These are phyloP conservation scores for Meira nashicola DNA, from an alignment of 1,284 basidiomycete genomes.

Conservation along the genomic window DNA sequence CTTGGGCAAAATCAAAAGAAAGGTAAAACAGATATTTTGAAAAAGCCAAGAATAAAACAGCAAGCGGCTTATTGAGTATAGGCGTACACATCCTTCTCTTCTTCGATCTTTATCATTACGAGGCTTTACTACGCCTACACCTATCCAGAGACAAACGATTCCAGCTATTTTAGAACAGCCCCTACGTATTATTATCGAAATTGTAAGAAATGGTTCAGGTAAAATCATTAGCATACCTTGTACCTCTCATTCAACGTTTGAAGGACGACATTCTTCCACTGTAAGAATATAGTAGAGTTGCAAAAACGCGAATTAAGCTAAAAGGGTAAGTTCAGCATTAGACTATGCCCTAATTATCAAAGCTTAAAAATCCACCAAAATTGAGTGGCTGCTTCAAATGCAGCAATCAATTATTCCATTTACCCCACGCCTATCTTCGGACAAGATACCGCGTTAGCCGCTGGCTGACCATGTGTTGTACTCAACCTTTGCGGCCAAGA, in stretches of 20 bases:
- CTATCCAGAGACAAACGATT: constrained; percentile 87
- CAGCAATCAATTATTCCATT: too few relatives aligned
- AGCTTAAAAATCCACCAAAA: too few relatives aligned
- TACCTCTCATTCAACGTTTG: constrained; percentile 83
- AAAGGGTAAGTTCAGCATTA: too few relatives aligned
- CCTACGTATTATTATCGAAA: constrained; percentile 89
- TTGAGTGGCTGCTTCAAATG: too few relatives aligned
- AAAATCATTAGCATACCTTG: constrained; percentile 95
- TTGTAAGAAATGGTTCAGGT: constrained; percentile 96
- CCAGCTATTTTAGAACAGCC: constrained; percentile 78
- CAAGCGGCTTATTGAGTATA: constrained; percentile 36
- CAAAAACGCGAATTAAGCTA: too few relatives aligned
- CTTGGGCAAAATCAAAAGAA: constrained; percentile 48
- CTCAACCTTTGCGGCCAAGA: too few relatives aligned
- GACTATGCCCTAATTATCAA: too few relatives aligned
- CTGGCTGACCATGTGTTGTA: too few relatives aligned
- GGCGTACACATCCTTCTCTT: constrained; percentile 67
- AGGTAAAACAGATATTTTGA: constrained; percentile 42
- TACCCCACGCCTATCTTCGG: too few relatives aligned
- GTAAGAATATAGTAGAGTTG: too few relatives aligned
- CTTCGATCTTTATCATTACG: constrained; percentile 82
- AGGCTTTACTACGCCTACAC: constrained; percentile 90
- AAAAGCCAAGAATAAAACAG: constrained; percentile 41
- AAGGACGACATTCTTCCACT: constrained; percentile 72
- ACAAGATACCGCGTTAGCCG: too few relatives aligned